Evolutionary conservation across 345 rosid genomes (phyloP).

Genomic region (Turnera subulata): DNA sequence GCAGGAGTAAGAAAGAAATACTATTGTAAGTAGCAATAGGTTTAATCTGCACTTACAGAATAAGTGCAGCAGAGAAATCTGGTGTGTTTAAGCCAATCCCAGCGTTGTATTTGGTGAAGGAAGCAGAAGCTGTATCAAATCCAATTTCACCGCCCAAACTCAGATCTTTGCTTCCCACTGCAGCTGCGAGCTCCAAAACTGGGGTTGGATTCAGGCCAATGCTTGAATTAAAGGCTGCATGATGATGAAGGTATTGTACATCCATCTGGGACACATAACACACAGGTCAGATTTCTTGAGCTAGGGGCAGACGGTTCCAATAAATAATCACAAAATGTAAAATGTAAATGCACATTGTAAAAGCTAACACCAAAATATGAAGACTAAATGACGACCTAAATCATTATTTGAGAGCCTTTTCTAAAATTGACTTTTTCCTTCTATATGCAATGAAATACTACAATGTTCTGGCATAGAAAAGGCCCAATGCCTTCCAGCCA

Average conservation of each 20-base stretch:
- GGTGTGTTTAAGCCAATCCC: constrained; percentile 62
- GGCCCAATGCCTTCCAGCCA: no score
- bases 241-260: constrained; percentile 70
- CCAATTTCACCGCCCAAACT: constrained; percentile 71
- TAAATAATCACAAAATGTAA: no score
- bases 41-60: constrained; percentile 47
- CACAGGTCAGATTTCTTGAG: constrained; percentile 4
- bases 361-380: no score
- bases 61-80: constrained; percentile 58
- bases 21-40: background rate
- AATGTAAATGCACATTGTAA: no score
- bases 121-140: constrained; percentile 70
- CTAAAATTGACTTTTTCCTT: no score
- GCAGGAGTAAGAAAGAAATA: background rate
- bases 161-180: constrained; percentile 59
- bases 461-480: no score
- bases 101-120: constrained; percentile 62
- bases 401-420: no score
- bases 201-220: constrained; percentile 82
- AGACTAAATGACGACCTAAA: no score
- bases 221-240: constrained; percentile 62
- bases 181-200: constrained; percentile 64
- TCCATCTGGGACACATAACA: constrained; percentile 50
- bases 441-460: no score
- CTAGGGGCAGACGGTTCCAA: background rate